Percentiles rank a stretch among this genome's conserved stretches.
These are phyloP conservation scores for Pythium folliculosum DNA, from an alignment of 352 stramenopile genomes.

Conservation along the genomic window DNA sequence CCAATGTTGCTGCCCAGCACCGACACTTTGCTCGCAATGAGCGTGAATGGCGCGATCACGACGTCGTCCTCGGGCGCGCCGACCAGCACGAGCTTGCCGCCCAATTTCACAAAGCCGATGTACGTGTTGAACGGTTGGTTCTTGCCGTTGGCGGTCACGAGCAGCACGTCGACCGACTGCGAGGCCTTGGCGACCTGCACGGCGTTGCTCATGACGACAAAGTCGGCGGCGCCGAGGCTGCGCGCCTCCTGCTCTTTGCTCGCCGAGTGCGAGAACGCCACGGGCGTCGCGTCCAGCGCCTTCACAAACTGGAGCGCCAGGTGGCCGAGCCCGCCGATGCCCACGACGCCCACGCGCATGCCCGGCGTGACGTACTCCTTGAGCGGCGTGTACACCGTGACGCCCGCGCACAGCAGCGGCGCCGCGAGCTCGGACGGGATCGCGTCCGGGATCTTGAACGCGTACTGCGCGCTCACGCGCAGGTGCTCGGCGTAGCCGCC, in stretches of 20 bases:
- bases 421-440: slow-evolving; percentile 37
- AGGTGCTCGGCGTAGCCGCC: slow-evolving; percentile 16
- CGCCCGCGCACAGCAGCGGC: slow-evolving; percentile 67
- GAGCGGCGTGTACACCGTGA: slow-evolving; percentile 64
- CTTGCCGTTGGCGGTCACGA: slow-evolving; percentile 37
- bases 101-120: slow-evolving; percentile 24
- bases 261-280: slow-evolving; percentile 41
- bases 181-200: slow-evolving; percentile 19
- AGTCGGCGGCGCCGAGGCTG: slow-evolving; percentile 28
- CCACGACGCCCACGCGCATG: slow-evolving; percentile 51
- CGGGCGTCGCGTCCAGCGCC: slow-evolving; percentile 47
- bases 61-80: slow-evolving; percentile 25
- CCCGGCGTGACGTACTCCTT: slow-evolving; percentile 37
- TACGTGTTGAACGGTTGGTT: slow-evolving; percentile 37
- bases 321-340: slow-evolving; percentile 75
- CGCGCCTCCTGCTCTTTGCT: slow-evolving; percentile 28
- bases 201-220: slow-evolving; percentile 21
- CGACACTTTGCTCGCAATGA: slow-evolving; percentile 50
- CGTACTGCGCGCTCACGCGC: slow-evolving; percentile 25
- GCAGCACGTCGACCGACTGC: slow-evolving; percentile 29
- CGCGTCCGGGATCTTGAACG: slow-evolving; percentile 35
- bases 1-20: slow-evolving; percentile 14
- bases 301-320: slow-evolving; percentile 67
- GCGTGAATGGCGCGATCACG: slow-evolving; percentile 5
- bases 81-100: slow-evolving; percentile 36